These are phyloP conservation scores for Podospora bellae-mahoneyi DNA, from an alignment of 495 filamentous ascomycete species.

Conservation along the genomic window DNA sequence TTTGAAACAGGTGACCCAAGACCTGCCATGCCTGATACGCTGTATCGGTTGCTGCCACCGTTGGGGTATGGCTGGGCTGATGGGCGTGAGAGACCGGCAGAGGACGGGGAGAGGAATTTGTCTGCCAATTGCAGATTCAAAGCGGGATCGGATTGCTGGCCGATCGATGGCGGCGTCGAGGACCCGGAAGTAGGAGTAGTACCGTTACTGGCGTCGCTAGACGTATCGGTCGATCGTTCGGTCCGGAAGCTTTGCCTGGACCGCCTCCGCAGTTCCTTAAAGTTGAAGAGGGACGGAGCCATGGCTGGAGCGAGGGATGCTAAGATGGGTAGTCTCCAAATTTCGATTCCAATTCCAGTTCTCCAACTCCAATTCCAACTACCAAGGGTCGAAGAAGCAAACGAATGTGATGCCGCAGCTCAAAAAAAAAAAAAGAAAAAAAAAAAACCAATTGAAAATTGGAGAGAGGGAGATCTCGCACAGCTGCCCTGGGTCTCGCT, in stretches of 20 bases:
- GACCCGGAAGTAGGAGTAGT: slow-evolving; percentile 48
- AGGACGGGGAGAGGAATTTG: slow-evolving; percentile 30
- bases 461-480: neutral
- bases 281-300: slow-evolving; percentile 62
- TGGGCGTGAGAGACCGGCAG: slow-evolving; percentile 34
- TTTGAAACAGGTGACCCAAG: slow-evolving; percentile 53
- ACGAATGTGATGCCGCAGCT: neutral
- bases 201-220: slow-evolving; percentile 46
- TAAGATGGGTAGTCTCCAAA: neutral
- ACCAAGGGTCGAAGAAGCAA: neutral
- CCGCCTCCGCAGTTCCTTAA: slow-evolving; percentile 70
- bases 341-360: neutral
- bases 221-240: slow-evolving; percentile 51
- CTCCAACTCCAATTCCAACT: neutral
- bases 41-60: slow-evolving; percentile 39
- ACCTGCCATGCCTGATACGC: slow-evolving; percentile 53
- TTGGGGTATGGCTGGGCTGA: slow-evolving; percentile 43
- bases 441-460: neutral
- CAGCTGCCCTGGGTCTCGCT: neutral
- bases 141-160: slow-evolving; percentile 45
- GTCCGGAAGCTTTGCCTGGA: slow-evolving; percentile 64
- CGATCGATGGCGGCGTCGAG: slow-evolving; percentile 45
- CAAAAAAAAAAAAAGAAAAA: neutral
- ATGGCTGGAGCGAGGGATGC: slow-evolving; percentile 26
- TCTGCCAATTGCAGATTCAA: slow-evolving; percentile 47